These are phyloP conservation scores for Metschnikowia lunata DNA, from an alignment of 805 yeast genomes.

Conservation along the genomic window DNA sequence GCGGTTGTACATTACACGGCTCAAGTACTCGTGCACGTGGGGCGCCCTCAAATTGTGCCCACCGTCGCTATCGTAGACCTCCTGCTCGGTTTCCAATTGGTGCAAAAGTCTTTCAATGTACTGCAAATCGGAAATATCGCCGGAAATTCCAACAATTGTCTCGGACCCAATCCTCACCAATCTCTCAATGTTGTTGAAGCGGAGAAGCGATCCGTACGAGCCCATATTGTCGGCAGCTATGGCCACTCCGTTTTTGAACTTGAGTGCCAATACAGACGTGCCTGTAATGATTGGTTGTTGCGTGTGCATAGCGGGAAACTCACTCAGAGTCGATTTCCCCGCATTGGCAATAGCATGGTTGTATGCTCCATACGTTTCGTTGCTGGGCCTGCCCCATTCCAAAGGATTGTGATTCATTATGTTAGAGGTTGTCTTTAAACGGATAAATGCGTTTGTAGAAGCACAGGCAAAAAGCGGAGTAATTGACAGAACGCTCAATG, in stretches of 20 bases:
- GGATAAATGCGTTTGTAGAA: too few species aligned
- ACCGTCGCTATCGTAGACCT: conserved; percentile 71
- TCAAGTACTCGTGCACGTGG: conserved; percentile 81
- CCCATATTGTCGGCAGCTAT: conserved; percentile 93
- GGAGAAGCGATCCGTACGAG: conserved; percentile 87
- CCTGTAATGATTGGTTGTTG: conserved; percentile 96
- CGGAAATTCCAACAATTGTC: conserved; percentile 89
- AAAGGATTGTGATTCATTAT: conserved; percentile 92
- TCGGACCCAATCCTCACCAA: conserved; percentile 77
- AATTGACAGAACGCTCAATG: too few species aligned
- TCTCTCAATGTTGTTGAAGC: conserved; percentile 83
- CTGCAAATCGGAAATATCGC: conserved; percentile 94
- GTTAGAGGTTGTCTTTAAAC: too few species aligned
- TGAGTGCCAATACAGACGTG: conserved; percentile 88
- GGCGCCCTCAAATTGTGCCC: conserved; percentile 66
- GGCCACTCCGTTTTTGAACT: conserved; percentile 84
- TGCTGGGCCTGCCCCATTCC: conserved; percentile 93
- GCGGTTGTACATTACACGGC: conserved; percentile 79
- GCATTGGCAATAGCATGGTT: conserved; percentile 72
- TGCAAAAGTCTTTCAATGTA: conserved; percentile 70
- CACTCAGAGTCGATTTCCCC: conserved; percentile 5
- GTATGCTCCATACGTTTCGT: conserved; percentile 77
- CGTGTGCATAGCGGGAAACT: conserved; percentile 76
- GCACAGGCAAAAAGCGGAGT: too few species aligned
- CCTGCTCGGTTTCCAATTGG: conserved; percentile 67